A percentile compares a stretch with the other conserved stretches of the same genome.
These are phyloP conservation scores for Craterostigma plantagineum DNA, from an alignment of 257 asterid genomes.

Conservation along the genomic window DNA sequence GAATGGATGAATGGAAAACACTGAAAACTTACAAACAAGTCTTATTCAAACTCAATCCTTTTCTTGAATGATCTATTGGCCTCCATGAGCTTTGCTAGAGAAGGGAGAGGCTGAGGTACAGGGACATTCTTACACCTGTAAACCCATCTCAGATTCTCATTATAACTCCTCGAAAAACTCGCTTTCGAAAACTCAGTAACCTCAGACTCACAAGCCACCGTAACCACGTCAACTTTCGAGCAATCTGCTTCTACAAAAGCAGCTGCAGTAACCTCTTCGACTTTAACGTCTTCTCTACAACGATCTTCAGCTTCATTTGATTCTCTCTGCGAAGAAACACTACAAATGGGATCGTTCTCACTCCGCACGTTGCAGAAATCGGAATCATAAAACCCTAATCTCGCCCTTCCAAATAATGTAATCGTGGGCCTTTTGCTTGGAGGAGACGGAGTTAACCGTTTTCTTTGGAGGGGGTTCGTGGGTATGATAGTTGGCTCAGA, in stretches of 20 bases:
- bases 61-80: slow-evolving; percentile 28
- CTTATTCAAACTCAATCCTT: slow-evolving; percentile 5
- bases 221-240: slow-evolving; percentile 12
- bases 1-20: too few relatives aligned
- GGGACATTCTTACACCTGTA: slow-evolving; percentile 65
- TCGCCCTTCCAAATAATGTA: slow-evolving; percentile 81
- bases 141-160: slow-evolving; percentile 39
- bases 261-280: slow-evolving; percentile 12
- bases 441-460: slow-evolving; percentile 32
- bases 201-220: slow-evolving; percentile 5
- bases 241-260: slow-evolving; percentile 7
- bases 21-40: too few relatives aligned
- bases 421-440: slow-evolving; percentile 32
- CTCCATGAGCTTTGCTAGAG: slow-evolving; percentile 47
- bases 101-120: slow-evolving; percentile 77
- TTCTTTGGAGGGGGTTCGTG: slow-evolving; percentile 14
- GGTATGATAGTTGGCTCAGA: slow-evolving; percentile 20
- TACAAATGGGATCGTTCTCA: slow-evolving; percentile 11
- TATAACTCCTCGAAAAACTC: slow-evolving; percentile 27
- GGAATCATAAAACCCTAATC: slow-evolving; percentile 31
- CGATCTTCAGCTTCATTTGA: slow-evolving; percentile 9
- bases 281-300: slow-evolving; percentile 14
- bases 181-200: slow-evolving; percentile 14
- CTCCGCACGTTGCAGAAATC: slow-evolving; percentile 12
- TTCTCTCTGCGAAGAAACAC: slow-evolving; percentile 11